Evolutionary conservation across 495 filamentous ascomycete genomes (phyloP), one percentile per base, ranked within the genome.

Genomic region (Aspergillus heteromorphus): DNA sequence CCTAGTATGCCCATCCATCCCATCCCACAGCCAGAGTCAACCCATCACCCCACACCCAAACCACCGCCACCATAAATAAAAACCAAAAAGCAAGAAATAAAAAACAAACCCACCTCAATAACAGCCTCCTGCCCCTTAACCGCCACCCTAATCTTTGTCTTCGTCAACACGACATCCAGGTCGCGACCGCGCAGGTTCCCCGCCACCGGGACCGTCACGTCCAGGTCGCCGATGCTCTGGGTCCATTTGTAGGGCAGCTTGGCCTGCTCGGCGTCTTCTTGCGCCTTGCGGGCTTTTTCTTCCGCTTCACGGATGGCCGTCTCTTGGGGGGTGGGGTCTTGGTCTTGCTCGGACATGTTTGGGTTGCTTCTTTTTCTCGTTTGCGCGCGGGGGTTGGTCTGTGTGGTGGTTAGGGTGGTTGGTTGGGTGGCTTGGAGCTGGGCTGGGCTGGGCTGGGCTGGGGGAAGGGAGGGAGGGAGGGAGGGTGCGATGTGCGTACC

Each of bases 211-310:
- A 92, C 73, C 27, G 79, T 86, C 56, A 98, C 73, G 63, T 97
- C 92, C 57, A 97, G 73, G 59, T 97, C 95, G 55, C 80, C 77
- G 71, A 98, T 97, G n/a, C 87, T 91, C 71, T 98, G 93, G 2
- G 82, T 88, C 93, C 93, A 98, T 74, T 93, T 91, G 84, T 98
- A 98, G 4, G 93, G 93, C 9, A 98, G 85, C 40, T 85, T 79
- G 18, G 87, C 89, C 76, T 98, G 93, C 70, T 97, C 93, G 30
- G 84, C 87, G 27, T 79, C 79, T 70, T 98, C 91, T 66, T 86
- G 85, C 52, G 82, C 85, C 65, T 84, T 84, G 65, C 85, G 82
- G 25, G 85, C 86, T 31, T 83, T 83, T 65, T 91, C 86, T 54
- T 75, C 68, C 45, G 48, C 59, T 27, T 81, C 78, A 56, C 75